These are phyloP conservation scores for Fusarium graminum DNA, from an alignment of 2,329 filamentous ascomycete species.

Conservation along the genomic window DNA sequence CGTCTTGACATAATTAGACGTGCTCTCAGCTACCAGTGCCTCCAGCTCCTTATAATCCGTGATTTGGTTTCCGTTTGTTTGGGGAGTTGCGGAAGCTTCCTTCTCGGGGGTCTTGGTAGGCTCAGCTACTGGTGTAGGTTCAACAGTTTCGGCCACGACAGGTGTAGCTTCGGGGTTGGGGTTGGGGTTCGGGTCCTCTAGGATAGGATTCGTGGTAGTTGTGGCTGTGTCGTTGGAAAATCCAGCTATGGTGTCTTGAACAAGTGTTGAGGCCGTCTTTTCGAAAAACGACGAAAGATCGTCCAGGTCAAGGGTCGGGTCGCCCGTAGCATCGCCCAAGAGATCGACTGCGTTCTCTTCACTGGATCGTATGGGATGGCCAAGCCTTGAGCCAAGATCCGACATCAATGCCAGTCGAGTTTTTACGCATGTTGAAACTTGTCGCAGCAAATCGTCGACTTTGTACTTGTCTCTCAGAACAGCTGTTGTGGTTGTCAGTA, in stretches of 20 bases:
- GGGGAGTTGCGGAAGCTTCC: constrained; percentile 40
- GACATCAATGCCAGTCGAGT: constrained; percentile 52
- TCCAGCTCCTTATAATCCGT: constrained; percentile 60
- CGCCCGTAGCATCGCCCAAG: constrained; percentile 47
- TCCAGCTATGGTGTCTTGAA: constrained; percentile 57
- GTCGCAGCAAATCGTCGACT: constrained; percentile 56
- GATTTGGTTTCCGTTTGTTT: constrained; percentile 51
- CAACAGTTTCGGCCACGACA: constrained; percentile 37
- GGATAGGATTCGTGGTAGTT: neutral
- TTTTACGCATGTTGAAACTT: constrained; percentile 52
- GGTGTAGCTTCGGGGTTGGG: constrained; percentile 41
- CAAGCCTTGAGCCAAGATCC: constrained; percentile 54
- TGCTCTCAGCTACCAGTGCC: constrained; percentile 60
- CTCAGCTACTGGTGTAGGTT: constrained; percentile 34
- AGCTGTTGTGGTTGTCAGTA: constrained; percentile 39
- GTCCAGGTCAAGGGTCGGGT: constrained; percentile 56
- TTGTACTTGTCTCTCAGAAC: constrained; percentile 57
- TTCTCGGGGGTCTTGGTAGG: constrained; percentile 47
- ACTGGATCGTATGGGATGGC: constrained; percentile 53
- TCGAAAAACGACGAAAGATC: constrained; percentile 60
- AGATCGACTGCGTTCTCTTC: constrained; percentile 47
- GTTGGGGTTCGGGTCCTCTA: constrained; percentile 13
- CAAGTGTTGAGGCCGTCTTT: constrained; percentile 57
- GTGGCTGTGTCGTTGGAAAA: constrained; percentile 49
- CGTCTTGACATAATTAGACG: constrained; percentile 60